Base-by-base conservation (phyloP, 2,329 filamentous ascomycete species). In the Hypocrella siamensis region DNA sequence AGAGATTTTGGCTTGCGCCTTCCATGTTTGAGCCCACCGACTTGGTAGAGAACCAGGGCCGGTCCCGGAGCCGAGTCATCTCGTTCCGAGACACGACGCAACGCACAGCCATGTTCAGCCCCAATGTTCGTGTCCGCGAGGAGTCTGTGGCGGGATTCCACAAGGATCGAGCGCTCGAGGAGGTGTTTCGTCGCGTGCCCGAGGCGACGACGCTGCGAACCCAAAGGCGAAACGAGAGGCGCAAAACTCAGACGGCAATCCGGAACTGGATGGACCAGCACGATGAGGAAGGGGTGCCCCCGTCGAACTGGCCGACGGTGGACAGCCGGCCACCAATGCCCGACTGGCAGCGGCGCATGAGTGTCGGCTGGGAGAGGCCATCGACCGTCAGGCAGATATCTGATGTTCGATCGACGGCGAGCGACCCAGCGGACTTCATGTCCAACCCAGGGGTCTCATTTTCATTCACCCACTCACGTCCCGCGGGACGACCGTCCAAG, bases 71-170 rank as follows among this genome's bases (percentile, higher is more conserved):
- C 11, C 57, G 65, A 24, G 46, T 61, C 31, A 61, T 73, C 31
- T 67, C 70, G n/a, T 67, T 78, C 43, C 57, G 65, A 31, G 67
- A 76, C 43, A 62, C 68, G 21, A 52, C 60, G 10, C 62, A 55
- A 39, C 60, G 71, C 29, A 58, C 67, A 6, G 73, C 71, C 18
- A 57, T 85, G 6, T 90, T 92, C 50, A 85, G 79, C 44, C 80
- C 80, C 12, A 74, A 66, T 38, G 48, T 74, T 34, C 67, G 83
- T 14, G 64, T 85, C 17, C 74, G 84, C 28, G 85, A 93, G 49
- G 85, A 86, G 37, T 94, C 86, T 0, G 74, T 93, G 32, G 75
- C 80, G 22, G 90, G 85, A 1, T 88, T 79, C 45, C 81, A 88
- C 44, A 93, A 94, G 47, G 86, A 94, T 43, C 76, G 75, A 32